phyloP scores from a whole-genome alignment of 768 basidiomycete species.

The Clitopilus hobsonii region DNA sequence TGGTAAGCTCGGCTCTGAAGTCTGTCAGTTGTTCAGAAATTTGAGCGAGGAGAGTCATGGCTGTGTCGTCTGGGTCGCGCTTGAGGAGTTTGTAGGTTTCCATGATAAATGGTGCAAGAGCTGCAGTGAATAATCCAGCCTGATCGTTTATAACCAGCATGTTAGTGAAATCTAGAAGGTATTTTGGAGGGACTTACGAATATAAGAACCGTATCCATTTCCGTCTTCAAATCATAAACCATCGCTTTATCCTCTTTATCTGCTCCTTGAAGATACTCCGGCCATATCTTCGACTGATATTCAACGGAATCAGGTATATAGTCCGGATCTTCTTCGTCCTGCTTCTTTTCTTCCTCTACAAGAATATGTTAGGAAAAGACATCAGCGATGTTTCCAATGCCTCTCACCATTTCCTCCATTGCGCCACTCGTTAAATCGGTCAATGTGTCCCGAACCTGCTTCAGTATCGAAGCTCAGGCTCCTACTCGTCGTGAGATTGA shows the following conservation, averaged over 20 bases:
- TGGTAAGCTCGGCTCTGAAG: too few species aligned
- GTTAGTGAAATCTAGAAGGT: background rate
- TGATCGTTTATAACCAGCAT: background rate
- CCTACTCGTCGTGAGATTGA: too few species aligned
- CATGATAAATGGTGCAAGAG: conserved; percentile 1
- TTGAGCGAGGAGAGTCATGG: background rate
- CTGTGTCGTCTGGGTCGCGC: conserved; percentile 1
- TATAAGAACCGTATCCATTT: conserved; percentile 4
- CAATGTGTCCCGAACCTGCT: too few species aligned
- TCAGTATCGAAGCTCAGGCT: too few species aligned
- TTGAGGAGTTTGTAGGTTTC: conserved; percentile 4
- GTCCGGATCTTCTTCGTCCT: background rate
- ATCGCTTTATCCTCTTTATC: background rate
- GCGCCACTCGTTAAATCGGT: too few species aligned
- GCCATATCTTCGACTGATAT: background rate
- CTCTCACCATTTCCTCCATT: too few species aligned
- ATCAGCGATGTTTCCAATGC: too few species aligned
- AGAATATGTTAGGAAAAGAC: too few species aligned
- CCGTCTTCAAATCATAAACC: background rate
- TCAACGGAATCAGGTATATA: background rate
- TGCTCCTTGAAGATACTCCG: background rate
- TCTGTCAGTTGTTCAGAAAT: background rate
- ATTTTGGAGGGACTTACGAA: background rate
- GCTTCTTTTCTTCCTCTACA: background rate
- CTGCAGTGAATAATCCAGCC: conserved; percentile 3